phyloP scores from a whole-genome alignment of 129 eudicot species.

The Mikania micrantha region DNA sequence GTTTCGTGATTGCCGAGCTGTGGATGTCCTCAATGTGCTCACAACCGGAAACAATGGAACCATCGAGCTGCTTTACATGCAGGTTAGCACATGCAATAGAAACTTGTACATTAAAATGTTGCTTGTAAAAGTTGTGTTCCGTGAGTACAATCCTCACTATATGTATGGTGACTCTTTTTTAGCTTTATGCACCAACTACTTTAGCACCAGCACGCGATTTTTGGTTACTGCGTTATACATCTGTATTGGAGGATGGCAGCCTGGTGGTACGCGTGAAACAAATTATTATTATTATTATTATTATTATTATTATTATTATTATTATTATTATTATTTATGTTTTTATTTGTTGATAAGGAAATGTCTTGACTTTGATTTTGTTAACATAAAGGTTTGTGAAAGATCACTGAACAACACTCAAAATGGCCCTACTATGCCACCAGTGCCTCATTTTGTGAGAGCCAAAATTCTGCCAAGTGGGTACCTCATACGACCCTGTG shows the following conservation, averaged over 20 bases:
- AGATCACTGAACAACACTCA: constrained; percentile 86
- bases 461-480: constrained; percentile 86
- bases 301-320: no score
- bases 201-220: constrained; percentile 94
- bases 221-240: constrained; percentile 81
- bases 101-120: not conserved
- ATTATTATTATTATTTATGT: not conserved
- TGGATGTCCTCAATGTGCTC: constrained; percentile 69
- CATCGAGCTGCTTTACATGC: constrained; percentile 85
- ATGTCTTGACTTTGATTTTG: constrained; percentile 6
- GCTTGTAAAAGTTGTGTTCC: not conserved
- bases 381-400: constrained; percentile 55
- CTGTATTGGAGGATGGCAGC: constrained; percentile 83
- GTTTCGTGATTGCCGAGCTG: constrained; percentile 93
- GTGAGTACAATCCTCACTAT: not conserved
- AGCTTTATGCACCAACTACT: constrained; percentile 91
- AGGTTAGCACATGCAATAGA: constrained; percentile 35
- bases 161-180: constrained; percentile 7
- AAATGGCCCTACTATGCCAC: constrained; percentile 88
- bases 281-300: not conserved
- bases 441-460: constrained; percentile 79
- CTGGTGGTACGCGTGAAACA: constrained; percentile 55
- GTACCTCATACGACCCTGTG: constrained; percentile 83
- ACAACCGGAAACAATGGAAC: constrained; percentile 90
- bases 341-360: constrained; percentile 5